A percentile compares a stretch with the other conserved stretches of the same genome.
Conservation (phyloP, 257 asterid genomes). For the Solanum tarapatanum region DNA sequence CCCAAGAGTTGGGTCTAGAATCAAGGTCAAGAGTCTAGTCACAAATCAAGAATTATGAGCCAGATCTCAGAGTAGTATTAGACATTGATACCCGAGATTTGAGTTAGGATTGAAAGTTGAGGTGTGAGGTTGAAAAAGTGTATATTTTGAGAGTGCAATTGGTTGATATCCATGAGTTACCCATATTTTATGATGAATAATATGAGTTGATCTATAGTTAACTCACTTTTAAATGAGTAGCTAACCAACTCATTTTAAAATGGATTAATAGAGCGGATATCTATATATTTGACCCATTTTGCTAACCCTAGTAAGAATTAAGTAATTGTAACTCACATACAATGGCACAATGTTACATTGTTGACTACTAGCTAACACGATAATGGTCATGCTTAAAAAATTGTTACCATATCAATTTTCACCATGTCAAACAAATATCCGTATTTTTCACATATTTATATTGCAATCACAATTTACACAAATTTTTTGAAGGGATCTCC, state of each 20-base stretch:
- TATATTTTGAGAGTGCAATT: no score
- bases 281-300: no score
- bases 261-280: neutral
- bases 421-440: no score
- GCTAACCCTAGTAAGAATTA: neutral
- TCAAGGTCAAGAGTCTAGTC: no score
- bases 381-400: neutral
- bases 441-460: no score
- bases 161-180: neutral
- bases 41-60: neutral
- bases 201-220: no score
- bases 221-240: neutral
- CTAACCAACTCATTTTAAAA: neutral
- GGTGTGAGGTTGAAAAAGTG: neutral
- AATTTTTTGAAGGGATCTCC: no score
- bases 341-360: neutral
- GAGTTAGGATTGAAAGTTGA: neutral
- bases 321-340: neutral
- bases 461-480: neutral
- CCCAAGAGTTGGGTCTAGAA: neutral
- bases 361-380: neutral
- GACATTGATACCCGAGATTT: no score
- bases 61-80: no score
- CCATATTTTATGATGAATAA: neutral
- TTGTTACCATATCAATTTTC: neutral